A percentile compares a stretch with the other conserved stretches of the same genome.
These are phyloP conservation scores for Ascocoryne sarcoides DNA, from an alignment of 2,329 filamentous ascomycete genomes.

Conservation along the genomic window DNA sequence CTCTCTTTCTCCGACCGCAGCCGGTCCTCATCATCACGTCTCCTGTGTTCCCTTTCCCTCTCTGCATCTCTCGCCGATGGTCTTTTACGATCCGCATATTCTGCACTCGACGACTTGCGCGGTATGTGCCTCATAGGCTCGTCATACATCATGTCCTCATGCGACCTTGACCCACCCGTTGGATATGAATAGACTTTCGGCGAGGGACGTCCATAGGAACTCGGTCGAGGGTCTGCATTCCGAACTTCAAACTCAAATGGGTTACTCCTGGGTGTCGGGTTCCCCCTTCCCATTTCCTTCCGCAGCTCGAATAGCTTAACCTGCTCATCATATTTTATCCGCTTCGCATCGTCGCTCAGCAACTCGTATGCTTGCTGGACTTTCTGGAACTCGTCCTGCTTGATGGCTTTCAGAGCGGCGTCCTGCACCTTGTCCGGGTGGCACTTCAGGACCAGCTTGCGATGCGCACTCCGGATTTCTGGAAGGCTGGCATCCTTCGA, in stretches of 20 bases:
- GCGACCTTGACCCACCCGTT: constrained; percentile 29
- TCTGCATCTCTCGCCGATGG: constrained; percentile 3
- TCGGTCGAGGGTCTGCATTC: constrained; percentile 42
- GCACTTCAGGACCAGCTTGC: constrained; percentile 78
- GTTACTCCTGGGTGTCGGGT: constrained; percentile 37
- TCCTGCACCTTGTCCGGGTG: constrained; percentile 85
- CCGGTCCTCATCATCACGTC: constrained; percentile 26
- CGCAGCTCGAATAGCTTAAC: constrained; percentile 54
- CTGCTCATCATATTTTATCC: constrained; percentile 70
- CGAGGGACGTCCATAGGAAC: constrained; percentile 29
- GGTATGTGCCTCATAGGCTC: constrained; percentile 34
- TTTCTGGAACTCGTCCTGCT: constrained; percentile 81
- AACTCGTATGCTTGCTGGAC: constrained; percentile 92
- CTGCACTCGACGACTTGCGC: constrained; percentile 40
- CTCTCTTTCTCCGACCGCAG: constrained; percentile 26
- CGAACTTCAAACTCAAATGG: constrained; percentile 38
- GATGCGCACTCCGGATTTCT: constrained; percentile 71
- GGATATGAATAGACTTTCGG: constrained; percentile 26
- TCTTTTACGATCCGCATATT: constrained; percentile 28
- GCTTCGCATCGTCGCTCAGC: constrained; percentile 66
- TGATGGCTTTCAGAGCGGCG: constrained; percentile 58
- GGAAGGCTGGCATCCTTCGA: constrained; percentile 58
- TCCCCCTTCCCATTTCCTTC: constrained; percentile 38
- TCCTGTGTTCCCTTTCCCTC: constrained; percentile 27
- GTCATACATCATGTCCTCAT: constrained; percentile 38